These are phyloP conservation scores for Eucalyptus tenuipes DNA, from an alignment of 345 rosid species.

Conservation along the genomic window DNA sequence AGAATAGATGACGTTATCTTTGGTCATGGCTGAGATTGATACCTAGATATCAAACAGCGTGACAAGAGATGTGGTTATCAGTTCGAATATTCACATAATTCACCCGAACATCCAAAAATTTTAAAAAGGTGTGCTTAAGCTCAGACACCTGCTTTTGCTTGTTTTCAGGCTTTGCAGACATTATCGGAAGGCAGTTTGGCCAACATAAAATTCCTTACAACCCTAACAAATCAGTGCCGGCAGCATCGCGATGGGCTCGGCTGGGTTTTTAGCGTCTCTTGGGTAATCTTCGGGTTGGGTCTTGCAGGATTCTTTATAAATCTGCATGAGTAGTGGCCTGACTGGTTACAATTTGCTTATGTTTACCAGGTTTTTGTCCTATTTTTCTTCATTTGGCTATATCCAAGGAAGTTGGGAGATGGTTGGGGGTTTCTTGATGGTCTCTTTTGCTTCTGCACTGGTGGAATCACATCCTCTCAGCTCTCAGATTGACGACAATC, in stretches of 20 bases:
- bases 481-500: slow-evolving; percentile 80
- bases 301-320: not conserved
- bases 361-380: slow-evolving; percentile 49
- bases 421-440: slow-evolving; percentile 44
- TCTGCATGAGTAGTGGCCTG: not conserved
- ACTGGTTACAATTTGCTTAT: not conserved
- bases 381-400: slow-evolving; percentile 61
- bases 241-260: slow-evolving; percentile 61
- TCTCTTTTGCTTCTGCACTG: slow-evolving; percentile 60
- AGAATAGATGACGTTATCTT: not conserved
- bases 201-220: slow-evolving; percentile 65
- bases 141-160: not conserved
- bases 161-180: slow-evolving; percentile 70
- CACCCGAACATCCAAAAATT: not conserved
- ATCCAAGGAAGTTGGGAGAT: slow-evolving; percentile 31
- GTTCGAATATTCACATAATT: not conserved
- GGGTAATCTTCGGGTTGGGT: slow-evolving; percentile 17
- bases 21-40: not conserved
- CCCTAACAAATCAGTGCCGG: slow-evolving; percentile 71
- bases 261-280: slow-evolving; percentile 67
- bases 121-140: not conserved
- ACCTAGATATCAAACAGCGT: not conserved
- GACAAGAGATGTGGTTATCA: not conserved
- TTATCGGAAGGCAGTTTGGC: slow-evolving; percentile 76
- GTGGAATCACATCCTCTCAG: slow-evolving; percentile 87